A percentile compares a stretch with the other conserved stretches of the same genome.
Evolutionary conservation across 2,329 filamentous ascomycete genomes (phyloP).

Genomic region (Paramyrothecium roridum): DNA sequence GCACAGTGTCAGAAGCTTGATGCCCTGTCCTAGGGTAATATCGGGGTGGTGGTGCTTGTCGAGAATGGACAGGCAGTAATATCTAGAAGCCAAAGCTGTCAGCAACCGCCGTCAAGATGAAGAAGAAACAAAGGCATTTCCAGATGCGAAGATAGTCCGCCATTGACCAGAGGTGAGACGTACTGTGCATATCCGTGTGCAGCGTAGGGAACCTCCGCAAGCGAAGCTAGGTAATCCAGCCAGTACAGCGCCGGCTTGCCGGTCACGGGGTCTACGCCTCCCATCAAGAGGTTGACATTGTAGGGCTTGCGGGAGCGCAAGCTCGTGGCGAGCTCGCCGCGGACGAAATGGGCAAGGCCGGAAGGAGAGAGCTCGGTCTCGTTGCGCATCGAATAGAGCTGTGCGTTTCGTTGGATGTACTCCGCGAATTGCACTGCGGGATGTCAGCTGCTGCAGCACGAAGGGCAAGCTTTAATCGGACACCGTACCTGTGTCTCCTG

Average conservation of each 20-base stretch:
- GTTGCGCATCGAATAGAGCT: conserved; percentile 98
- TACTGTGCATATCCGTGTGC: conserved; percentile 98
- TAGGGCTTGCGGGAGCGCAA: conserved; percentile 91
- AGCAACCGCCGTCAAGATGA: conserved; percentile 10
- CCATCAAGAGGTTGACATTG: conserved; percentile 93
- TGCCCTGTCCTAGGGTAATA: conserved; percentile 82
- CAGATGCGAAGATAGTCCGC: background rate
- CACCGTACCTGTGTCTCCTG: conserved; percentile 81
- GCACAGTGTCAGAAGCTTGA: conserved; percentile 92
- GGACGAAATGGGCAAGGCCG: conserved; percentile 89
- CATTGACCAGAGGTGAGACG: conserved; percentile 25
- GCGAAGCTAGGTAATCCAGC: conserved; percentile 92
- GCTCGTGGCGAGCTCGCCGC: conserved; percentile 86
- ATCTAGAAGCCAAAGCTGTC: conserved; percentile 46
- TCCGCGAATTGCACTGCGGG: conserved; percentile 94
- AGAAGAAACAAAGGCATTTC: too few relatives aligned
- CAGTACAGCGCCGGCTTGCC: conserved; percentile 91
- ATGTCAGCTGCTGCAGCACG: conserved; percentile 1
- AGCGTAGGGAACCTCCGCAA: conserved; percentile 87
- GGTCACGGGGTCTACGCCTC: conserved; percentile 88
- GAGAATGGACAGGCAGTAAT: conserved; percentile 96
- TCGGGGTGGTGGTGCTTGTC: conserved; percentile 99
- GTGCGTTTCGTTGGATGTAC: conserved; percentile 97
- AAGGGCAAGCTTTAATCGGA: background rate
- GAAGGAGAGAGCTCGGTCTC: conserved; percentile 86